Evolutionary conservation across 208 protist genomes (phyloP), one percentile per base, ranked within the genome.

Genomic region (Trypanosoma scelopori): DNA sequence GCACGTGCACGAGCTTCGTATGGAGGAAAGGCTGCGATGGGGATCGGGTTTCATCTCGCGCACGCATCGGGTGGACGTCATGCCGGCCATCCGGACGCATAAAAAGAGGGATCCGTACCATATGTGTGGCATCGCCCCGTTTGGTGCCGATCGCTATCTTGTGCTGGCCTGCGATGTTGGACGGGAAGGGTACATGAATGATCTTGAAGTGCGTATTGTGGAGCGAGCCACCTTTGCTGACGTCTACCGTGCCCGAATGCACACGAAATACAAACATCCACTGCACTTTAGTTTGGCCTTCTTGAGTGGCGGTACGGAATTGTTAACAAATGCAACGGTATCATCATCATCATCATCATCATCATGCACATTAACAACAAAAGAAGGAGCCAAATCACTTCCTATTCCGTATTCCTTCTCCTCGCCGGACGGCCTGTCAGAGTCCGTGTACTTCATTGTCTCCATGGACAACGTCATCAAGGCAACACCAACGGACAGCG

Each of bases 171-270:
- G 61, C 47, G 65, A 75, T 30, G 58, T 83, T 1, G 79, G 80
- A 35, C 53, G 65, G 13, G 76, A 84, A 56, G 82, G 73, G 32
- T 67, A 61, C 35, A 73, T 87, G 55, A 71, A 73, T 30, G 79
- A 83, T 30, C 60, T 90, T 23, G 83, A 88, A 62, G 77, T 93
- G 45, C 87, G 87, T 37, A 76, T 93, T 18, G 87, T 93, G 60
- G 71, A 83, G 30, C 80, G 83, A 25, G 22, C 12, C 12, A 73
- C 76, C 11, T 72, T 89, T 47, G 20, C 42, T 35, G 73, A 87
- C 39, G 52, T 85, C 55, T 89, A 82, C 57, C 80, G 83, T 12
- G 82, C 78, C 16, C 72, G 78, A 39, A 67, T 91, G 45, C 63
- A 74, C 9, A 63, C 80, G 5, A 72, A 71, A 22, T 79, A 83